These are phyloP conservation scores for Phytophthora cactorum DNA, from an alignment of 352 stramenopile species.

Conservation along the genomic window DNA sequence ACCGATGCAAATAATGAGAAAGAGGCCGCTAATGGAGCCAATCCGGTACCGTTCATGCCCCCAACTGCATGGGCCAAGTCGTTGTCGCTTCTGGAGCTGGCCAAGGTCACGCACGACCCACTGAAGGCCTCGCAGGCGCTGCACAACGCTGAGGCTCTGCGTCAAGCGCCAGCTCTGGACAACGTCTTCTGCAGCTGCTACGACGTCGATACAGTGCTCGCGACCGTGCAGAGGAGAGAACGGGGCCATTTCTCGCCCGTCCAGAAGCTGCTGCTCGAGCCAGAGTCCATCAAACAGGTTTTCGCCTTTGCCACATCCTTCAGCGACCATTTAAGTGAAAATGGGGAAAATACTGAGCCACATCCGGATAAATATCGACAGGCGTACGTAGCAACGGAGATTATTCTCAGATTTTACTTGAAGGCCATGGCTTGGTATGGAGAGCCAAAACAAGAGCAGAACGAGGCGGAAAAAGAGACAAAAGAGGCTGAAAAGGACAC, in stretches of 20 bases:
- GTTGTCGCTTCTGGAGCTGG: slow-evolving; percentile 41
- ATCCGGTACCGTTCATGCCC: slow-evolving; percentile 6
- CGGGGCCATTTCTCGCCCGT: slow-evolving; percentile 64
- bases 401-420: slow-evolving; percentile 78
- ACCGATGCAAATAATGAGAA: background rate
- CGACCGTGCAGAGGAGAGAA: slow-evolving; percentile 65
- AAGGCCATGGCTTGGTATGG: slow-evolving; percentile 79
- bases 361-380: slow-evolving; percentile 59
- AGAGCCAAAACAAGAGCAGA: slow-evolving; percentile 41
- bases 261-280: slow-evolving; percentile 68
- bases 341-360: slow-evolving; percentile 1
- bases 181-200: slow-evolving; percentile 86
- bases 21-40: slow-evolving; percentile 1
- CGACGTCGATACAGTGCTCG: slow-evolving; percentile 70
- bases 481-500: background rate
- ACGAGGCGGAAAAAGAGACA: background rate
- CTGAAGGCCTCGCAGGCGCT: slow-evolving; percentile 73
- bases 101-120: slow-evolving; percentile 50
- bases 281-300: slow-evolving; percentile 64
- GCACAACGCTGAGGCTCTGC: slow-evolving; percentile 74
- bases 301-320: slow-evolving; percentile 65
- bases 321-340: slow-evolving; percentile 10
- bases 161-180: slow-evolving; percentile 59
- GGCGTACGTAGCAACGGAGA: slow-evolving; percentile 69
- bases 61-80: slow-evolving; percentile 31